These are phyloP conservation scores for Telfairia occidentalis DNA, from an alignment of 331 rosid genomes.

Conservation along the genomic window DNA sequence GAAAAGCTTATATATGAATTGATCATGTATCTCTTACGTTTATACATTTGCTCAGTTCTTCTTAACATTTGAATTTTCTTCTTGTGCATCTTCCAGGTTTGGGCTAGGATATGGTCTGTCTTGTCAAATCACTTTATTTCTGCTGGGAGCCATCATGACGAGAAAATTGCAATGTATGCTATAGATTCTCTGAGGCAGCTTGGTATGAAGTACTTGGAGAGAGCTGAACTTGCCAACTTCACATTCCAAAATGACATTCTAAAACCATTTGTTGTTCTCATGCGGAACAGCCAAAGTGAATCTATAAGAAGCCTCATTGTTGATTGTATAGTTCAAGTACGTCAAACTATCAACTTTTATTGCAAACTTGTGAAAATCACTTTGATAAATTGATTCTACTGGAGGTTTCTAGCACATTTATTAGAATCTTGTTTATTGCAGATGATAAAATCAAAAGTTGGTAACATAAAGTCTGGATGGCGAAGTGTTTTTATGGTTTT, in stretches of 20 bases:
- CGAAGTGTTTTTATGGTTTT: slow-evolving; percentile 94
- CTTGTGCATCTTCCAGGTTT: slow-evolving; percentile 52
- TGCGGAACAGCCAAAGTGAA: slow-evolving; percentile 94
- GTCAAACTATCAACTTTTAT: slow-evolving; percentile 8
- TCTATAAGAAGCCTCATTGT: slow-evolving; percentile 88
- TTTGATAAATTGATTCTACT: background rate
- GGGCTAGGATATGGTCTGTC: slow-evolving; percentile 99
- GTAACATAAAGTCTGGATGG: slow-evolving; percentile 98
- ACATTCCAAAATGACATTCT: slow-evolving; percentile 98
- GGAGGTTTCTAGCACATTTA: slow-evolving; percentile 14
- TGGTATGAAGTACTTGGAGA: slow-evolving; percentile 96
- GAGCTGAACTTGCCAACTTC: slow-evolving; percentile 93
- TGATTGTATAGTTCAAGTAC: slow-evolving; percentile 96
- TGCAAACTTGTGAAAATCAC: background rate
- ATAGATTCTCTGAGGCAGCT: slow-evolving; percentile 97
- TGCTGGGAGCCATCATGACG: slow-evolving; percentile 97
- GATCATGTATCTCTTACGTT: background rate
- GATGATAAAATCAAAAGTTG: slow-evolving; percentile 99
- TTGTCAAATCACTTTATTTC: slow-evolving; percentile 91
- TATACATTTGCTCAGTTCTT: background rate
- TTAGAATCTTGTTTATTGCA: slow-evolving; percentile 26
- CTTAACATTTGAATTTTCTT: slow-evolving; percentile 15
- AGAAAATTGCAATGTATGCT: slow-evolving; percentile 92
- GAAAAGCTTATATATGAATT: background rate
- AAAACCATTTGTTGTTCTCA: slow-evolving; percentile 96